Conservation (phyloP, 1,284 basidiomycete species). For the Marasmius tenuissimus region DNA sequence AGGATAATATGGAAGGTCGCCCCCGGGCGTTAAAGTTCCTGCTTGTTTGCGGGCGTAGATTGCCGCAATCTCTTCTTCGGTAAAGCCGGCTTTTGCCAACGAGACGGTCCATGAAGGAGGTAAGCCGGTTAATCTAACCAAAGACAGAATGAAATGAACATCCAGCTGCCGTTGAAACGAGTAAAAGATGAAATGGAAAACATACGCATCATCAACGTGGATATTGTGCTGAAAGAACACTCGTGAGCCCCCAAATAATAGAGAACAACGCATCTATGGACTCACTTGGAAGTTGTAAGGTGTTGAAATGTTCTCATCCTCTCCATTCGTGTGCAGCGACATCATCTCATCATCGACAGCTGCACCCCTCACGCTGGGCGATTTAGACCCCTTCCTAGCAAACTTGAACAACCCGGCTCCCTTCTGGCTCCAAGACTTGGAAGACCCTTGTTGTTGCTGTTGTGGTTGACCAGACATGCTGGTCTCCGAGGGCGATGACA, state of each 20-base stretch:
- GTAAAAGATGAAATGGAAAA: conserved; percentile 1
- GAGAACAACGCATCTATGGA: conserved; percentile 10
- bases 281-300: conserved; percentile 78
- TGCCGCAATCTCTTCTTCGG: conserved; percentile 64
- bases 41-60: conserved; percentile 54
- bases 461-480: conserved; percentile 21
- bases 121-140: conserved; percentile 57
- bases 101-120: conserved; percentile 72
- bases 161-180: conserved; percentile 1
- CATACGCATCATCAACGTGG: conserved; percentile 73
- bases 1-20: conserved; percentile 24
- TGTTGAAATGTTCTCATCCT: conserved; percentile 62
- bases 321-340: conserved; percentile 35
- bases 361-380: conserved; percentile 24
- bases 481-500: conserved; percentile 22
- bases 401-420: conserved; percentile 48
- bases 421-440: conserved; percentile 35
- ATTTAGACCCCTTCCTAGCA: conserved; percentile 35
- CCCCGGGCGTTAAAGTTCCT: conserved; percentile 34
- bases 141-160: conserved; percentile 2
- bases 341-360: conserved; percentile 19
- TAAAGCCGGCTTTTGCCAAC: conserved; percentile 58
- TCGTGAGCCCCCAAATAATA: conserved; percentile 8
- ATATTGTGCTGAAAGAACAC: conserved; percentile 59
- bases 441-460: conserved; percentile 15